Evolutionary conservation across 805 yeast genomes (phyloP), one percentile per base, ranked within the genome.

Genomic region (Sugiyamaella valdiviana): DNA sequence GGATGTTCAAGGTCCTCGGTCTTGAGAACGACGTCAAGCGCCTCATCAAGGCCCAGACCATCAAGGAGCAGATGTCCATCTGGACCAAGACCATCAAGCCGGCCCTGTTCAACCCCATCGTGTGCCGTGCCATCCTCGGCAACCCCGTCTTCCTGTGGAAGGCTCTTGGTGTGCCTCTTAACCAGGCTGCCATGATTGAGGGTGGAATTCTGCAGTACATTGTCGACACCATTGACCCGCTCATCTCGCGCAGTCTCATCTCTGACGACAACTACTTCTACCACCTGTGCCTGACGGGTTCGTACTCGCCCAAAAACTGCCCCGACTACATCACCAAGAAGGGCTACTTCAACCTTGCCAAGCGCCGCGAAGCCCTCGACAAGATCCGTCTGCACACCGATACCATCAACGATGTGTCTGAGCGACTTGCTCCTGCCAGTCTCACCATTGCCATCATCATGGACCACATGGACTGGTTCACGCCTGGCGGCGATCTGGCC

Each of bases 381-480:
- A 79, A 78, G 48, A 79, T 85, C 54, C 76, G 93, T 61, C 67
- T 85, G 41, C 95, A 85, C 66, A 85, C 95, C 1, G 95, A 86
- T 63, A 80, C 81, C 50, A 71, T 85, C 59, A 82, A 78, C 60
- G 89, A 85, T 59, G 93, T 86, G 2, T 78, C 83, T 53, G 80
- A 77, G 38, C 74, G 93, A 53, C 69, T 85, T 46, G 70, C 80
- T 21, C 70, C 74, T 43, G 74, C 77, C 48, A 77, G 88, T 9
- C 73, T 85, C 39, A 80, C 90, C 3, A 80, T 82, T 57, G 91
- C 91, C 26, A 77, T 85, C 38, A 83, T 85, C 46, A 85, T 85
- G 95, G 95, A 85, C 65, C 95, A 85, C 64, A 84, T 86, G 93
- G 95, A 86, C 66, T 85, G 95, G 95, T 85, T 85, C 61, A 81